Percentiles rank a stretch among this genome's conserved stretches.
These are phyloP conservation scores for Populus nigra DNA, from an alignment of 345 rosid genomes.

Conservation along the genomic window DNA sequence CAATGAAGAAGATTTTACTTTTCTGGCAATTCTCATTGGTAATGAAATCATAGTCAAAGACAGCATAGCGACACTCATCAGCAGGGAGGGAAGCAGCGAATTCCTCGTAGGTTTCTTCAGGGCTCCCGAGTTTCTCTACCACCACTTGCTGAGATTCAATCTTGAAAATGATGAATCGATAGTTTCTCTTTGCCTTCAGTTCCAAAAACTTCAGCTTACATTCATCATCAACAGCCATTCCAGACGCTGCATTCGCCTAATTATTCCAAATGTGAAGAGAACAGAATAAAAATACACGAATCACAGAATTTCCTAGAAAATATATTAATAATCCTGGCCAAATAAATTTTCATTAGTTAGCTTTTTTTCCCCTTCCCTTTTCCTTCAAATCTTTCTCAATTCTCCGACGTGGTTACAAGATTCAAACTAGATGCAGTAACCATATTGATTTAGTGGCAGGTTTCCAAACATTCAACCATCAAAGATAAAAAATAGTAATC, in stretches of 20 bases:
- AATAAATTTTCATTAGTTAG: neutral
- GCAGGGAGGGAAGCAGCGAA: slow-evolving; percentile 71
- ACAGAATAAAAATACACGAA: neutral
- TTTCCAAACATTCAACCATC: neutral
- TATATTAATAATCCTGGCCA: neutral
- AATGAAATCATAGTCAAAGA: slow-evolving; percentile 79
- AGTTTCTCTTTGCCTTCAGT: slow-evolving; percentile 78
- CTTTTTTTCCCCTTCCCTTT: neutral
- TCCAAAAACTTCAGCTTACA: slow-evolving; percentile 88
- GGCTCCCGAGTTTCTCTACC: slow-evolving; percentile 74
- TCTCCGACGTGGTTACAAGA: neutral
- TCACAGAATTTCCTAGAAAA: neutral
- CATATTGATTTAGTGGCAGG: neutral
- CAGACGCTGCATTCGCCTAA: slow-evolving; percentile 90
- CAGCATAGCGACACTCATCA: slow-evolving; percentile 90
- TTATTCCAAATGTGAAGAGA: slow-evolving; percentile 1
- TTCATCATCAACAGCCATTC: slow-evolving; percentile 88
- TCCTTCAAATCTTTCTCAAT: neutral
- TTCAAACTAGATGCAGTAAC: neutral
- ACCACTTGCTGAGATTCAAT: slow-evolving; percentile 78
- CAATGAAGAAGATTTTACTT: slow-evolving; percentile 97
- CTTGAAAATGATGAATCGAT: slow-evolving; percentile 81
- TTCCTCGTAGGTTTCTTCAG: slow-evolving; percentile 67
- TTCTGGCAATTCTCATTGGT: slow-evolving; percentile 91
- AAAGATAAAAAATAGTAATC: neutral